Evolutionary conservation across 2,329 filamentous ascomycete genomes (phyloP), one percentile per base, ranked within the genome.

Genomic region (Botryotinia convoluta): DNA sequence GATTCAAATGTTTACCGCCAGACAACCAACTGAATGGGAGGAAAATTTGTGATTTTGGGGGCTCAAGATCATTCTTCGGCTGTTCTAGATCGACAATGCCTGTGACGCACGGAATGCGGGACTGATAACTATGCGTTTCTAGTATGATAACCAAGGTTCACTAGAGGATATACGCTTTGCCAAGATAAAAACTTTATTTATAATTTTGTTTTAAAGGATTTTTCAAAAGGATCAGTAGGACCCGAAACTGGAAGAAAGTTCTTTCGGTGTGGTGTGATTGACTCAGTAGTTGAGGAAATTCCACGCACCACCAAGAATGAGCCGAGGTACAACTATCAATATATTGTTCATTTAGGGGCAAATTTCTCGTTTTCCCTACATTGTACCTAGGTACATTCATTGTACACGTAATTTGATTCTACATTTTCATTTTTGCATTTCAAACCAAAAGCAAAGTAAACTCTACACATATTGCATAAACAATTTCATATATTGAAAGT

Each of bases 71-170:
- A 29, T 69, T 69, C 48, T 37, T 32, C n/a, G 48, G n/a, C 18
- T 42, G 65, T 69, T 69, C 65, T 57, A 69, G 65, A 42, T 57
- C 65, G 20, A 32, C 48, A 32, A 39, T 18, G n/a, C 18, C 54
- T 10, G 51, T 32, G 26, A 69, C 51, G 65, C 65, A 69, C 65
- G 48, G 48, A 32, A 42, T n/a, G 35, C 10, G 45, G 48, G 35
- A 54, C 26, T 54, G 26, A 39, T 54, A 22, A 9, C 12, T 29
- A 44, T n/a, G 32, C 18, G 20, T 37, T 12, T 8, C 4, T 22
- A 51, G 35, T 32, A n/a, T 20, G 6, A 7, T 1, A 29, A 44
- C 37, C 61, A 63, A 44, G 61, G 14, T 20, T 63, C 35, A 26
- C 29, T 59, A 59, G 6, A 35, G 57, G 20, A 63, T 22, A 44